A percentile compares a stretch with the other conserved stretches of the same genome.
phyloP scores from a whole-genome alignment of 2,329 filamentous ascomycete species.

The Penicillium sp. region DNA sequence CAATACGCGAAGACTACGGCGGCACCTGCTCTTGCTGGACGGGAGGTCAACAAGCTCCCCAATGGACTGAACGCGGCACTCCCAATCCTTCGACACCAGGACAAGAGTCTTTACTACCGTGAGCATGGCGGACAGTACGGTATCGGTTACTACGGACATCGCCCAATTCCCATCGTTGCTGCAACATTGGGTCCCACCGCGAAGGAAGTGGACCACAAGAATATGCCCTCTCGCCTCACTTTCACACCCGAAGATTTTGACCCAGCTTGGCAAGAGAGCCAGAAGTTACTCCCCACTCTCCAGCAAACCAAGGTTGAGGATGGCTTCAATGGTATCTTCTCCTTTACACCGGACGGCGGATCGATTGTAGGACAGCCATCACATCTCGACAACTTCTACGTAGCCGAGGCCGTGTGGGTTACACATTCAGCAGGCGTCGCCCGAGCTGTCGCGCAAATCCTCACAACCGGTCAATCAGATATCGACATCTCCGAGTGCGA shows the following conservation, averaged over 20 bases:
- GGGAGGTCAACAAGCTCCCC: slow-evolving; percentile 44
- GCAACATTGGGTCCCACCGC: slow-evolving; percentile 53
- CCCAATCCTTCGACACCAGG: slow-evolving; percentile 61
- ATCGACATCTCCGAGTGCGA: slow-evolving; percentile 60
- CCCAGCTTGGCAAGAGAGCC: slow-evolving; percentile 56
- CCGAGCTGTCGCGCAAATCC: slow-evolving; percentile 56
- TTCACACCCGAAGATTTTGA: slow-evolving; percentile 60
- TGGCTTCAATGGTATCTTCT: slow-evolving; percentile 64
- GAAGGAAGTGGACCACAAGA: slow-evolving; percentile 53
- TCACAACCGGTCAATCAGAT: slow-evolving; percentile 54
- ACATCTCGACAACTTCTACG: slow-evolving; percentile 58
- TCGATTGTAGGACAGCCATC: slow-evolving; percentile 58
- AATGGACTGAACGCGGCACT: slow-evolving; percentile 50
- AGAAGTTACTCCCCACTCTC: slow-evolving; percentile 54
- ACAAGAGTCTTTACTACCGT: slow-evolving; percentile 62
- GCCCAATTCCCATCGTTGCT: slow-evolving; percentile 58
- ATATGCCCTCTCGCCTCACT: slow-evolving; percentile 61
- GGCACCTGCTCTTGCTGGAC: slow-evolving; percentile 45
- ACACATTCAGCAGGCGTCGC: slow-evolving; percentile 63
- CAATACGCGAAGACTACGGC: slow-evolving; percentile 62
- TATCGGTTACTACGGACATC: slow-evolving; percentile 63
- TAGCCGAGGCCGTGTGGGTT: slow-evolving; percentile 65
- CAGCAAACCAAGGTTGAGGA: slow-evolving; percentile 51
- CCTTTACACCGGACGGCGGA: slow-evolving; percentile 62
- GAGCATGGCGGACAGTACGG: slow-evolving; percentile 61